These are phyloP conservation scores for Circinella umbellata DNA, from an alignment of 371 early-diverging fungal species.

Conservation along the genomic window DNA sequence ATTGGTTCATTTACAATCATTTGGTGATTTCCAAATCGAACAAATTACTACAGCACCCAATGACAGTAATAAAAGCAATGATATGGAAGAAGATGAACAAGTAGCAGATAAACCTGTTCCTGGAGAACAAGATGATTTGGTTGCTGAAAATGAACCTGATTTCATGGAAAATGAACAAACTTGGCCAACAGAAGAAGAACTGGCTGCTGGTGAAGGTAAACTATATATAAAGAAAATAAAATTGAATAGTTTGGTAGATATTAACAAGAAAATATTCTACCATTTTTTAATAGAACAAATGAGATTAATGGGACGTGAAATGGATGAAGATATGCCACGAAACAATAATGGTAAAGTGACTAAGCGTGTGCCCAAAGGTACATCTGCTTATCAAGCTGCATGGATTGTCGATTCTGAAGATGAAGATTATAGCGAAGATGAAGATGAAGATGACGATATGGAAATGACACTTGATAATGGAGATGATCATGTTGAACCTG, in stretches of 20 bases:
- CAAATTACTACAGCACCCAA: slow-evolving; percentile 47
- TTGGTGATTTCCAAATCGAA: slow-evolving; percentile 91
- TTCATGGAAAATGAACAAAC: slow-evolving; percentile 93
- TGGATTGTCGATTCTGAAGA: slow-evolving; percentile 91
- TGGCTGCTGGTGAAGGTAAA: slow-evolving; percentile 78
- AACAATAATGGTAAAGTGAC: slow-evolving; percentile 16
- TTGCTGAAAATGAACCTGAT: slow-evolving; percentile 88
- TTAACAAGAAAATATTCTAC: neutral
- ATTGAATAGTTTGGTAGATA: neutral
- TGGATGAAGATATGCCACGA: slow-evolving; percentile 19
- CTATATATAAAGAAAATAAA: slow-evolving; percentile 1
- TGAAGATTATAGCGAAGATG: slow-evolving; percentile 67
- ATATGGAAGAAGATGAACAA: slow-evolving; percentile 52
- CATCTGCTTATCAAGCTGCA: slow-evolving; percentile 95
- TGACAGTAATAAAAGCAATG: slow-evolving; percentile 16
- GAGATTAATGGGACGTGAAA: slow-evolving; percentile 37
- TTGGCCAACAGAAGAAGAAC: slow-evolving; percentile 97
- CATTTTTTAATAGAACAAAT: slow-evolving; percentile 31
- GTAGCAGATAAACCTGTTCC: slow-evolving; percentile 69
- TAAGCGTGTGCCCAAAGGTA: slow-evolving; percentile 91
- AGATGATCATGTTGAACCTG: slow-evolving; percentile 44
- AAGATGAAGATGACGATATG: slow-evolving; percentile 56
- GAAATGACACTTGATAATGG: slow-evolving; percentile 48
- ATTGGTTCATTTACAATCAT: slow-evolving; percentile 87
- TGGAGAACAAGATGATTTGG: slow-evolving; percentile 73